These are phyloP conservation scores for Spiraea crenata DNA, from an alignment of 331 rosid genomes.

Conservation along the genomic window DNA sequence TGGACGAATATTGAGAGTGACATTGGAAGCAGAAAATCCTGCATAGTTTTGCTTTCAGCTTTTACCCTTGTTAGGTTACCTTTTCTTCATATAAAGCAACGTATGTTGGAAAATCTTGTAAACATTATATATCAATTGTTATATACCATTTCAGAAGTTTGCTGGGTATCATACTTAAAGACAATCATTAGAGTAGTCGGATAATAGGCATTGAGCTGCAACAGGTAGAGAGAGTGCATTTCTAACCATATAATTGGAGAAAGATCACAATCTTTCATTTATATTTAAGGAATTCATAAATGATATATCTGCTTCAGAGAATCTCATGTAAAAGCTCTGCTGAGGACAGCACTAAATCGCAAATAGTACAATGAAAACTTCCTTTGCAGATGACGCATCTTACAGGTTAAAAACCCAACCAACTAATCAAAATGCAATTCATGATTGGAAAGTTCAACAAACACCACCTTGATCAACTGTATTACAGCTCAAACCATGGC, in stretches of 20 bases:
- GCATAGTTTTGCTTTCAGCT: conserved; percentile 32
- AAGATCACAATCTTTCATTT: not conserved
- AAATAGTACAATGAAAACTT: not conserved
- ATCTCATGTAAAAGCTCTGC: not conserved
- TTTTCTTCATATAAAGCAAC: conserved; percentile 13
- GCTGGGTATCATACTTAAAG: not conserved
- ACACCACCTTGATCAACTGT: not conserved
- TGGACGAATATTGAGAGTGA: conserved; percentile 79
- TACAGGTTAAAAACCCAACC: not conserved
- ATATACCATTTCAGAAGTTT: not conserved
- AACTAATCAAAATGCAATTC: conserved; percentile 1
- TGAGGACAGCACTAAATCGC: not conserved
- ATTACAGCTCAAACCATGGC: conserved; percentile 11
- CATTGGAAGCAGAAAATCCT: conserved; percentile 37
- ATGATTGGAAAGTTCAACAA: conserved; percentile 7
- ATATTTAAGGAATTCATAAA: not conserved
- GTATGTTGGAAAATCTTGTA: conserved; percentile 3
- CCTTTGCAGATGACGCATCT: not conserved
- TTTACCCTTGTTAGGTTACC: conserved; percentile 15
- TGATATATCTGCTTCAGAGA: too few species aligned
- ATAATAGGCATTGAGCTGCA: too few species aligned
- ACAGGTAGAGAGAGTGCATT: not conserved
- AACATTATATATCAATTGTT: conserved; percentile 15
- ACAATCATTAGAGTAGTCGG: not conserved
- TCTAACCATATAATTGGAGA: too few species aligned